Evolutionary conservation across 805 yeast species (phyloP).

Genomic region (Saturnispora mendoncae): DNA sequence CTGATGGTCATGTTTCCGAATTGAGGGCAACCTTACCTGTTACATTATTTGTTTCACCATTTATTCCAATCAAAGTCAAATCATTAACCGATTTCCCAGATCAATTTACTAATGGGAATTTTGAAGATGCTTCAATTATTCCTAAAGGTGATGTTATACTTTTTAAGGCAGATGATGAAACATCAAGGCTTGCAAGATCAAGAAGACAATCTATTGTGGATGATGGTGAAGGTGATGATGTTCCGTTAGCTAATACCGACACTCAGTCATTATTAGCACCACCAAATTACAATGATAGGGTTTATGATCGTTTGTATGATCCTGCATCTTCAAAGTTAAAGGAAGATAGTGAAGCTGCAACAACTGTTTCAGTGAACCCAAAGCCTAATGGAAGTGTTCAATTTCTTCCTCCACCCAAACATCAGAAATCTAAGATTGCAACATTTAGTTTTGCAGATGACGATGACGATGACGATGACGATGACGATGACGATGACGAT

Average conservation of each 20-base stretch:
- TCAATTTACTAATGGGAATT: conserved; percentile 14
- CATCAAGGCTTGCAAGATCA: conserved; percentile 8
- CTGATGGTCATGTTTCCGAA: conserved; percentile 91
- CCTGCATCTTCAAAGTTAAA: background rate
- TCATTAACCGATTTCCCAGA: conserved; percentile 24
- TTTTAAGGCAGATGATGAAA: conserved; percentile 20
- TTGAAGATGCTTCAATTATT: conserved; percentile 24
- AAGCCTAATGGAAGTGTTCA: no score
- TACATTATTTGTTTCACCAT: conserved; percentile 47
- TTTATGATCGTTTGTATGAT: conserved; percentile 64
- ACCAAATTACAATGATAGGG: conserved; percentile 73
- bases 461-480: no score
- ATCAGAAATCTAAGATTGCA: background rate
- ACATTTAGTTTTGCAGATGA: conserved; percentile 9
- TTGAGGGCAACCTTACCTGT: conserved; percentile 85
- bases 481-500: conserved; percentile 4
- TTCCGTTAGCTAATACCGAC: conserved; percentile 15
- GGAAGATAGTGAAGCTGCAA: no score
- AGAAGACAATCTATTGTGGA: conserved; percentile 4
- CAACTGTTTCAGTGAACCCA: no score
- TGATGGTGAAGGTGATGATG: conserved; percentile 7
- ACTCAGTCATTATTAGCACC: conserved; percentile 60
- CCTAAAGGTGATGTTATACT: conserved; percentile 23
- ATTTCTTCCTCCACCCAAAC: background rate
- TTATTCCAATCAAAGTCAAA: conserved; percentile 58